These are phyloP conservation scores for Skeletonema tropicum DNA, from an alignment of 108 stramenopile species.

Conservation along the genomic window DNA sequence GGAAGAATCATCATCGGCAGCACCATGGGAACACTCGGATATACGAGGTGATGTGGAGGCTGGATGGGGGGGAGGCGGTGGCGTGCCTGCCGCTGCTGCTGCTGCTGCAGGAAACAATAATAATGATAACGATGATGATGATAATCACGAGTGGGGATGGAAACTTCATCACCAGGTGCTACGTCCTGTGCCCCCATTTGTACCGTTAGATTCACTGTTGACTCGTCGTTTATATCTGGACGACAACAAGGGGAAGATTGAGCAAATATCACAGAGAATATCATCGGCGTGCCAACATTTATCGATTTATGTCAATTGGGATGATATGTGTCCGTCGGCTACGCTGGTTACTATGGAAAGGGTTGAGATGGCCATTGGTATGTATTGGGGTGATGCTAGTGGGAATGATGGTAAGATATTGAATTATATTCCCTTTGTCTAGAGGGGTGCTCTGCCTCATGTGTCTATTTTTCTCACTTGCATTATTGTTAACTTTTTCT, in stretches of 20 bases:
- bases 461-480: background rate
- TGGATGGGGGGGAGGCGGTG: conserved; percentile 21
- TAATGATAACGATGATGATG: background rate
- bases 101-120: background rate
- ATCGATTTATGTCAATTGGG: conserved; percentile 51
- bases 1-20: background rate
- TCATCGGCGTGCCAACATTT: conserved; percentile 44
- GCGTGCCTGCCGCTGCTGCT: background rate
- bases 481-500: background rate
- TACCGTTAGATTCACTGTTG: conserved; percentile 80
- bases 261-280: conserved; percentile 38
- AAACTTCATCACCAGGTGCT: conserved; percentile 27
- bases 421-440: background rate
- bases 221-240: conserved; percentile 67
- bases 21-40: conserved; percentile 28
- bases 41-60: conserved; percentile 34
- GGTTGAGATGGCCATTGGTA: conserved; percentile 45
- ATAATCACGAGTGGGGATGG: conserved; percentile 23
- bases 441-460: background rate
- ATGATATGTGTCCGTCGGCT: conserved; percentile 38
- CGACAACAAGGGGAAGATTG: conserved; percentile 36
- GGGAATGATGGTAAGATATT: conserved; percentile 42
- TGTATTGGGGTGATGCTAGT: conserved; percentile 42
- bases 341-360: conserved; percentile 43
- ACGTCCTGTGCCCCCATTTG: conserved; percentile 76